phyloP scores from a whole-genome alignment of 495 filamentous ascomycete genomes.

The Trichoderma orchidacearum region DNA sequence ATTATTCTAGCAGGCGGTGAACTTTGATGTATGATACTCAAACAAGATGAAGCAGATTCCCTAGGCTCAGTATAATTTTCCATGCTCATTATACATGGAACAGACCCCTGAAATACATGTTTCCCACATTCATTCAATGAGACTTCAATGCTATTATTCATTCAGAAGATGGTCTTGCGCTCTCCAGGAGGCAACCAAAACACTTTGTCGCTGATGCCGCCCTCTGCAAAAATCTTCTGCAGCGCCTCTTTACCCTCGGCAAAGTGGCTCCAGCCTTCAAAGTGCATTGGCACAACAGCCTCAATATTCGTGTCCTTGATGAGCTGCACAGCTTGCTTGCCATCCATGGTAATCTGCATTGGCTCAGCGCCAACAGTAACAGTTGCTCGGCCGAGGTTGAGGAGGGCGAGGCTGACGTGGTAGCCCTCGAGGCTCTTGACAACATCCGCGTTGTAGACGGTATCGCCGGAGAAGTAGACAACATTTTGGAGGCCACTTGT shows the following conservation, averaged over 20 bases:
- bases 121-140: too few species aligned
- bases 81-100: neutral
- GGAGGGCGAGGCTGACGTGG: constrained; percentile 21
- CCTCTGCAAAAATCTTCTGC: neutral
- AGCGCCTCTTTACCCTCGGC: constrained; percentile 11
- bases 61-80: neutral
- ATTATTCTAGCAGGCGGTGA: neutral
- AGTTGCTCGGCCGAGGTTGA: constrained; percentile 23
- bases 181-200: neutral
- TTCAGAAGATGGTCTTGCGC: neutral
- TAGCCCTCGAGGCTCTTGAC: constrained; percentile 15
- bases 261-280: constrained; percentile 38
- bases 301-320: constrained; percentile 30
- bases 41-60: too few species aligned
- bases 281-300: constrained; percentile 38
- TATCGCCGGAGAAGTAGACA: constrained; percentile 43
- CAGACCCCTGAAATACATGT: neutral
- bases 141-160: neutral
- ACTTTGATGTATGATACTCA: neutral
- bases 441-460: constrained; percentile 35
- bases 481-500: constrained; percentile 31
- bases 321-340: constrained; percentile 26
- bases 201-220: neutral
- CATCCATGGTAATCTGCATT: constrained; percentile 38
- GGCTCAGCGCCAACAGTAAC: constrained; percentile 14